phyloP scores from a whole-genome alignment of 2,329 filamentous ascomycete genomes.

The Zymoseptoria crescenta region DNA sequence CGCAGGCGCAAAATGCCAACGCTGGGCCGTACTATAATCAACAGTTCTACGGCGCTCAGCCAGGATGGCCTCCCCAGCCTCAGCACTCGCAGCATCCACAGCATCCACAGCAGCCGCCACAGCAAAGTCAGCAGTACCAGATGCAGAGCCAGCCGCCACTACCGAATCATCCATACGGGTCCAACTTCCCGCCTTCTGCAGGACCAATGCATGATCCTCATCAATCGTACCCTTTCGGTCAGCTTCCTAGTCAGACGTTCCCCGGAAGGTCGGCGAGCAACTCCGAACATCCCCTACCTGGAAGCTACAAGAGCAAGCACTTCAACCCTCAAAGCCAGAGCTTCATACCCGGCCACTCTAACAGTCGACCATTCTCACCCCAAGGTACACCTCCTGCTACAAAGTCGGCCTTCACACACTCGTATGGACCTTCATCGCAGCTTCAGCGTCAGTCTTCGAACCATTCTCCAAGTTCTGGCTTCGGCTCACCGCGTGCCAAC shows the following conservation, averaged over 20 bases:
- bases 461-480: constrained; percentile 22
- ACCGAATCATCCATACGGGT: constrained; percentile 8
- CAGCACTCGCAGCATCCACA: background rate
- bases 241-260: constrained; percentile 62
- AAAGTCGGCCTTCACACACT: constrained; percentile 4
- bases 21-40: constrained; percentile 11
- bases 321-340: constrained; percentile 95
- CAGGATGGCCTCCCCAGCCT: constrained; percentile 26
- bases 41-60: constrained; percentile 19
- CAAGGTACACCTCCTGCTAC: constrained; percentile 8
- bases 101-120: background rate
- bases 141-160: background rate
- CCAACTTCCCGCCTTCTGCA: constrained; percentile 21
- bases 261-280: constrained; percentile 64
- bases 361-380: constrained; percentile 19
- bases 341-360: constrained; percentile 62
- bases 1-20: constrained; percentile 6
- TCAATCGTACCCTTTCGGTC: constrained; percentile 63
- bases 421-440: constrained; percentile 8
- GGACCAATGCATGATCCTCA: constrained; percentile 31
- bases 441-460: constrained; percentile 28
- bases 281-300: constrained; percentile 73
- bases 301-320: constrained; percentile 72
- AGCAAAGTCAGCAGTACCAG: constrained; percentile 2
- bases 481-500: constrained; percentile 19